Base-by-base conservation (phyloP, 2,329 filamentous ascomycete species). In the Anthostomella pinea region DNA sequence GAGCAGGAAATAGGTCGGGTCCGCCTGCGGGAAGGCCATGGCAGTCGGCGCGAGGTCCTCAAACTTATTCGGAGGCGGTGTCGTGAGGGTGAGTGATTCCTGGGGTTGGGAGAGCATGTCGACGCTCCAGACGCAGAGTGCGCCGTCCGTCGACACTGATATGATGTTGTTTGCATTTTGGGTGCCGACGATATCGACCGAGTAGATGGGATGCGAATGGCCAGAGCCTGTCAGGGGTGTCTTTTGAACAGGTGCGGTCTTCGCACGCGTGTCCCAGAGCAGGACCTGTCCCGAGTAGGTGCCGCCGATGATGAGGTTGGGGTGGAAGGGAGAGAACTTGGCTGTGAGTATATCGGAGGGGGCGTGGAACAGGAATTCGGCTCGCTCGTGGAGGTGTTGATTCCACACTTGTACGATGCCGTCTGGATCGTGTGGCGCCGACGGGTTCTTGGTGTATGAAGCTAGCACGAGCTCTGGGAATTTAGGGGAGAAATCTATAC, bases 91-190 rank as follows among this genome's bases (percentile, higher is more conserved):
- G 26, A 98, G 79, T 37, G 89, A 83, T 68, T 98, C 93, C 64
- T 97, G 91, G 1, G 93, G 93, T 63, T 96, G 88, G 1, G 91
- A 88, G 43, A 98, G 85, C 80, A 98, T 97, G 62, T 98, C 94
- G 47, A 96, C 88, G 37, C 87, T 90, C 93, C 93, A 98, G 30
- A 90, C 87, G 63, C 93, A 98, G 26, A 97, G 88, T 8, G 95
- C 88, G 36, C 93, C 93, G 58, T 98, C 93, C 1, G 93, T 98
- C 2, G 89, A 96, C 60, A 88, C 91, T 21, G 90, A 96, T 53
- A 98, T 86, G 59, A 98, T 95, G 63, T 97, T 98, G 69, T 96
- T 95, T 41, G 93, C 93, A 61, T 98, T 98, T 59, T 97, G 93
- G 1, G 94, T 98, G 47, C 93, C 93, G 32, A 98, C 88, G 37